Base-by-base conservation (phyloP, 257 asterid genomes). In the Penstemon eatonii region DNA sequence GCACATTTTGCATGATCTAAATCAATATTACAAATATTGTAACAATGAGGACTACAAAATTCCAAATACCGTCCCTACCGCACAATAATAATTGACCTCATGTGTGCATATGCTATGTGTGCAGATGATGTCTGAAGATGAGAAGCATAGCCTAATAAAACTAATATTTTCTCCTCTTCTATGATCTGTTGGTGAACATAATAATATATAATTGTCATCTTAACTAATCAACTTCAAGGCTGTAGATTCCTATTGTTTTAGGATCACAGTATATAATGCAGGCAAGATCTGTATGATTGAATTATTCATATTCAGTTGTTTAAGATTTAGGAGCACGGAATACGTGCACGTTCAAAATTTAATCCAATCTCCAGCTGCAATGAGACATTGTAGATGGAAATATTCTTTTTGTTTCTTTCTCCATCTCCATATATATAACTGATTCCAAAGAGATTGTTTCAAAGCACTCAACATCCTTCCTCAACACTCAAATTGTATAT, bases 281-380 rank as follows among this genome's bases (percentile, higher is more conserved):
- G 10, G 9, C 4, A 7, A 50, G 12, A 45, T 46, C 44, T 45
- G 56, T 63, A 36, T 38, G 13, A 47, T 33, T 13, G 12, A 36
- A 5, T 5, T 36, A 6, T 63, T 46, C 33, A 25, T n/a, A 50
- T 10, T 63, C 43, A 18, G 44, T 2, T 50, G 60, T 13, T 4
- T 38, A 41, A 39, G 57, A 50, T 65, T n/a, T 49, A 7, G 6
- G 73, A 49, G 13, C 73, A 56, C 40, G 66, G 45, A 13, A 56
- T 64, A 42, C 72, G 13, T 43, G 56, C 12, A n/a, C 47, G 1
- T 6, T 11, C 25, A 45, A 7, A 25, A 25, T 25, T 25, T 25
- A 8, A 33, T 46, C 38, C 3, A n/a, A 33, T 68, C 44, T 68
- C 60, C 56, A n/a, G 19, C 0, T 13, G 18, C 39, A 4, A 39